phyloP scores from a whole-genome alignment of 169 alveolate genomes.

The Neospora caninum region DNA sequence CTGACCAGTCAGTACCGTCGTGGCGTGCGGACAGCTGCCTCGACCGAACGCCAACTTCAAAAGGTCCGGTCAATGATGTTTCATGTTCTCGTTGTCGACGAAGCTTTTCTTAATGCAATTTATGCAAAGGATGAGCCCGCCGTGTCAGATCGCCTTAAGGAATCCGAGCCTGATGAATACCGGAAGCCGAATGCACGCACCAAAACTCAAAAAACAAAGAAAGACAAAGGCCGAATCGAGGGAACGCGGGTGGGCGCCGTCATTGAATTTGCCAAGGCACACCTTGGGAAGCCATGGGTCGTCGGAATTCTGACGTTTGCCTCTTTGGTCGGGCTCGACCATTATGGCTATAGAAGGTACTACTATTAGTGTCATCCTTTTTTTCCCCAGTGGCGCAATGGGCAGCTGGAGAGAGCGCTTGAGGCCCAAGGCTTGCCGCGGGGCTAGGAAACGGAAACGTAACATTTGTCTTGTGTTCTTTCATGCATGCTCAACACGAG shows the following conservation, averaged over 20 bases:
- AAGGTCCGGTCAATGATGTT: neutral
- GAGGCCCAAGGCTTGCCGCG: too few relatives aligned
- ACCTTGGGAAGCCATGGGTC: neutral
- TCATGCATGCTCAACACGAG: too few relatives aligned
- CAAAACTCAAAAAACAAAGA: slow-evolving; percentile 8
- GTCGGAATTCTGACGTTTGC: slow-evolving; percentile 4
- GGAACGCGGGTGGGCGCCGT: neutral
- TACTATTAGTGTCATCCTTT: neutral
- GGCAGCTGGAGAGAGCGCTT: too few relatives aligned
- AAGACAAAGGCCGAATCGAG: neutral
- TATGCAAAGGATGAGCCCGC: neutral
- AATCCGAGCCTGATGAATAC: neutral
- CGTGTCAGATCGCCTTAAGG: neutral
- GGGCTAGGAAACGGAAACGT: too few relatives aligned
- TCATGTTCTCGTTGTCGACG: neutral
- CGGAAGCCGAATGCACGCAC: neutral
- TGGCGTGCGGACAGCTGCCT: slow-evolving; percentile 2
- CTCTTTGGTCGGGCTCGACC: neutral
- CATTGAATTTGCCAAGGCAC: neutral
- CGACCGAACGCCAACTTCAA: neutral
- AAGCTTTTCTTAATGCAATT: neutral
- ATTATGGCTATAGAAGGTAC: neutral
- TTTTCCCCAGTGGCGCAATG: too few relatives aligned
- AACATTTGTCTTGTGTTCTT: too few relatives aligned
- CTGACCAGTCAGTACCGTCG: slow-evolving; percentile 17